Evolutionary conservation across 345 rosid species (phyloP), one percentile per base, ranked within the genome.

Genomic region (Pugionium cornutum): DNA sequence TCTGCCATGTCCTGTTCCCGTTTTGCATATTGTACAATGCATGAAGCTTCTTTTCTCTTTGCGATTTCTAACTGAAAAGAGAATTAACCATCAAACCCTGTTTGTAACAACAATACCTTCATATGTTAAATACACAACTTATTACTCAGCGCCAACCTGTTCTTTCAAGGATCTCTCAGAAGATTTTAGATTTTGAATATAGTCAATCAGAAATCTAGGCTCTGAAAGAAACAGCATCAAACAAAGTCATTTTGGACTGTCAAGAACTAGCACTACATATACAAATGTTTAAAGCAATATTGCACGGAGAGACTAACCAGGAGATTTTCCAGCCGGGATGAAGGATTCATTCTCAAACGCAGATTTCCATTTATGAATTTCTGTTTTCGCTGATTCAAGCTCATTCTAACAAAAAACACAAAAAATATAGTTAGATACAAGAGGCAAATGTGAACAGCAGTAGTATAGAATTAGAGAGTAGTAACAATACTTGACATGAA

Each of bases 31-130:
- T 90, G 88, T 57, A 94, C 97, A 70, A 94, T 90, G 77, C 87
- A 90, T 9, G 99, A 90, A 48, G 97, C 99, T 81, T 94, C 99
- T 78, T 94, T 94, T 76, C 92, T 88, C 88, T 82, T 90, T 10
- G 97, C 95, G 40, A 88, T 84, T 66, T 94, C 97, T 59, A 94
- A 80, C 97, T 94, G 83, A 72, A 77, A 66, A 75, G 46, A 57
- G 67, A 68, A 61, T 61, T 53, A 28, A 72, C 6, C 35, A 46
- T 61, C 42, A 67, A 60, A 61, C 32, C 32, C 26, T 44, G 45
- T 37, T 37, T 31, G 48, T 37, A 31, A n/a, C 67, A 53, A 30
- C 66, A 64, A 43, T 48, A 39, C 46, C 33, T 68, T 51, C 51
- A 35, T 28, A 40, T 33, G 45, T 33, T 43, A 28, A 58, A 43